These are phyloP conservation scores for Claviceps cyperi DNA, from an alignment of 2,329 filamentous ascomycete species.

Conservation along the genomic window DNA sequence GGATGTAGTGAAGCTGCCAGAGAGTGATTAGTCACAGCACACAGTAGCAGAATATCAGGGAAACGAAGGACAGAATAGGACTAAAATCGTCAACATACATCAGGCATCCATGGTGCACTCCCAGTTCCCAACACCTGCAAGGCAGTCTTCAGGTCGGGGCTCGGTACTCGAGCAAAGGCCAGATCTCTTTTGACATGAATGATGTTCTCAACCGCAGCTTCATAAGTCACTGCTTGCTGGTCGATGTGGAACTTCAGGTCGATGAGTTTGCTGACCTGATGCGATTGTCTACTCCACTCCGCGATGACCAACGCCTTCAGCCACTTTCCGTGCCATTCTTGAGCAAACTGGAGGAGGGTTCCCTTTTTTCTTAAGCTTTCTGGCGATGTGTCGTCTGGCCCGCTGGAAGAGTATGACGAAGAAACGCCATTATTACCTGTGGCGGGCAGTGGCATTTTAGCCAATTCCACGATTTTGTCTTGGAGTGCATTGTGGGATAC, in stretches of 20 bases:
- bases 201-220: constrained; percentile 45
- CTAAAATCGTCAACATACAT: constrained; percentile 34
- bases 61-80: not conserved
- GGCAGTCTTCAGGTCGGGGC: constrained; percentile 83
- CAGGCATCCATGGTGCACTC: constrained; percentile 62
- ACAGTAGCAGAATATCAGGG: not conserved
- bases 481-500: constrained; percentile 67
- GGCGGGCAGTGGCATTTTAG: constrained; percentile 47
- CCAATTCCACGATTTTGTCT: constrained; percentile 54
- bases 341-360: constrained; percentile 59
- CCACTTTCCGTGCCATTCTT: constrained; percentile 71
- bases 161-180: constrained; percentile 60
- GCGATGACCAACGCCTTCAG: constrained; percentile 84
- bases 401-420: constrained; percentile 13
- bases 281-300: constrained; percentile 73
- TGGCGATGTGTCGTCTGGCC: constrained; percentile 40
- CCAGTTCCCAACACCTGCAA: constrained; percentile 72
- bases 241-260: constrained; percentile 69
- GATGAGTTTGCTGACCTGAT: constrained; percentile 73
- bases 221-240: constrained; percentile 45
- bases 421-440: constrained; percentile 36
- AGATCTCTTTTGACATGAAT: constrained; percentile 61
- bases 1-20: constrained; percentile 57
- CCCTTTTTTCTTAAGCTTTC: constrained; percentile 67
- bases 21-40: constrained; percentile 17